Percentiles rank a stretch among this genome's conserved stretches.
phyloP scores from a whole-genome alignment of 208 protist genomes.

The Trypanosomatidae sp. region DNA sequence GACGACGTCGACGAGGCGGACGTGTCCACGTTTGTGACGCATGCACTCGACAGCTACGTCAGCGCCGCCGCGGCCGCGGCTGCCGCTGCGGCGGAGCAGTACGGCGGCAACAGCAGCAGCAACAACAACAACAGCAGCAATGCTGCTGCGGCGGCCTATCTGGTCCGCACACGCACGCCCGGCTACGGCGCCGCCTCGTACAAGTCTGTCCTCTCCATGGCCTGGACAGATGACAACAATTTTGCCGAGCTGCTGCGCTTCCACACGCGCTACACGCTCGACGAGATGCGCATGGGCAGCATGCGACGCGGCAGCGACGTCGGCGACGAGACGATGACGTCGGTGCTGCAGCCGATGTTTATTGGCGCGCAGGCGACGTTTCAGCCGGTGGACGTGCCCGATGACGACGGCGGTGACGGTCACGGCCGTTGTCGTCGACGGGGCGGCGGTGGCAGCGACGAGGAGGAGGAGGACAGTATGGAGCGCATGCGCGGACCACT shows the following conservation, averaged over 20 bases:
- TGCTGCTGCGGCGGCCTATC: neutral
- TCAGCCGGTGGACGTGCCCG: constrained; percentile 11
- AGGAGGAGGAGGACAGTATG: neutral
- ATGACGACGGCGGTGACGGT: neutral
- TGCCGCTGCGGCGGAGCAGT: neutral
- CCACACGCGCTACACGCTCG: constrained; percentile 11
- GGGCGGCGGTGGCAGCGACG: neutral
- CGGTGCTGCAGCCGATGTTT: constrained; percentile 15
- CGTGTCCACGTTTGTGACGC: too few species aligned
- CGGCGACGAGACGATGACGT: constrained; percentile 6
- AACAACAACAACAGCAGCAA: constrained; percentile 2
- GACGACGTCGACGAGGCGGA: too few species aligned
- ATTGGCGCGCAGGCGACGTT: constrained; percentile 24
- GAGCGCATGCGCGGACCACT: neutral
- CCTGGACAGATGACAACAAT: too few species aligned
- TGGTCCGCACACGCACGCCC: neutral
- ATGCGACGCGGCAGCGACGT: neutral
- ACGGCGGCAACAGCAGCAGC: neutral
- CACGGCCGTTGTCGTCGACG: neutral
- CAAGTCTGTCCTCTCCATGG: neutral
- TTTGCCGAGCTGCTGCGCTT: constrained; percentile 21
- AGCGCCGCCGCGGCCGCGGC: neutral
- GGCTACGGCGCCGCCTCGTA: neutral
- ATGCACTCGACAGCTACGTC: too few species aligned
- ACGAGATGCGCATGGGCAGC: neutral